phyloP scores from a whole-genome alignment of 352 stramenopile genomes.

The Thalassiosira ordinaria region DNA sequence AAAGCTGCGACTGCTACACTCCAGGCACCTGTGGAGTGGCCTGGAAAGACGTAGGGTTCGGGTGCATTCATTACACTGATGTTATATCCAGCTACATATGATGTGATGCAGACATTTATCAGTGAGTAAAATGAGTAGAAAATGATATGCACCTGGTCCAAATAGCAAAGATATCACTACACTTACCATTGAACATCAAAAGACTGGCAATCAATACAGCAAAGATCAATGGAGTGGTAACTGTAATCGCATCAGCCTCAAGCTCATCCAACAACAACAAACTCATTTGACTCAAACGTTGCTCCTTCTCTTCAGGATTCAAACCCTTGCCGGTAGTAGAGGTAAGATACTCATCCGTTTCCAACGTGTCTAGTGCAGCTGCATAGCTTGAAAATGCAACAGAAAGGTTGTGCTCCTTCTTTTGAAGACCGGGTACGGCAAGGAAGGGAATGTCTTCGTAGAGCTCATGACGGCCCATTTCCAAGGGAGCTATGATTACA shows the following conservation, averaged over 20 bases:
- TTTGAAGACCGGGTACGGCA: constrained; percentile 80
- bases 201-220: constrained; percentile 83
- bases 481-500: constrained; percentile 59
- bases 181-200: constrained; percentile 76
- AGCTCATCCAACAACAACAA: constrained; percentile 83
- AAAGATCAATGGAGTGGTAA: constrained; percentile 86
- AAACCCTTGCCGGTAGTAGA: constrained; percentile 53
- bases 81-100: too few relatives aligned
- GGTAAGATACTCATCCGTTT: constrained; percentile 48
- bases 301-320: constrained; percentile 58
- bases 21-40: constrained; percentile 84
- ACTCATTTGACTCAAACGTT: constrained; percentile 58
- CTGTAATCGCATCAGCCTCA: constrained; percentile 75
- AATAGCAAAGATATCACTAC: too few relatives aligned
- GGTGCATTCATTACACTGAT: constrained; percentile 88
- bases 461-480: constrained; percentile 81
- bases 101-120: too few relatives aligned
- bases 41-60: constrained; percentile 85
- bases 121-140: too few relatives aligned
- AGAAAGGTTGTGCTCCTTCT: constrained; percentile 64
- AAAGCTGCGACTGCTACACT: constrained; percentile 87
- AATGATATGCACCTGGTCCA: too few relatives aligned
- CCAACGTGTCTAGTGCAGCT: constrained; percentile 69
- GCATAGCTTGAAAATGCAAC: constrained; percentile 76
- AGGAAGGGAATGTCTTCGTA: constrained; percentile 81